Evolutionary conservation across 352 stramenopile genomes (phyloP), one percentile per base, ranked within the genome.

Genomic region (Globisporangium spiculum): DNA sequence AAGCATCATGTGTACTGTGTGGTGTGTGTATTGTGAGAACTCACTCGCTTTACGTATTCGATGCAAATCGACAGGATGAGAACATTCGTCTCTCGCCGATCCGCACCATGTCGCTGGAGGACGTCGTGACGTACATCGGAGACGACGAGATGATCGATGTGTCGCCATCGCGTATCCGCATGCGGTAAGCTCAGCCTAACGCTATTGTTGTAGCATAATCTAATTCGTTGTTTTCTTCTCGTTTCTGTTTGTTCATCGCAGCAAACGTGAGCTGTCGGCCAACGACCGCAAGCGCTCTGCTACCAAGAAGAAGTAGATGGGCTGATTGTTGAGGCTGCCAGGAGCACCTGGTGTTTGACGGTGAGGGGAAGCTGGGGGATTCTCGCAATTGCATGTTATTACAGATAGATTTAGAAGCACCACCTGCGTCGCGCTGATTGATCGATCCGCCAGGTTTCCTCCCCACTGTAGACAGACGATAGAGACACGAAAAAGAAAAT

Each of bases 131-230:
- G 5, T 99, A 99, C 78, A 93, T 99, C 72, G 86, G 83, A 59
- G 91, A 98, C 56, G 98, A 99, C 78, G 98, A 99, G 80, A 98
- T 99, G 76, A 97, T 99, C 66, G 98, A 99, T 75, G 92, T 99
- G 16, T 99, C 97, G 50, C 98, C 98, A 20, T 77, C 76, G 27
- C 96, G 84, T 71, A 97, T 99, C 55, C 89, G 98, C 64, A 94
- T 99, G 75, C 74, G 80, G 79, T 86, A 61, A 27, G 75, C 72
- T 56, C 32, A 9, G 4, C 46, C 4, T 8, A n/a, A 5, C 6
- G 12, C 12, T 46, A 46, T 46, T 46, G 38, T 18, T 12, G 38
- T 46, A 18, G 38, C 4, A 48, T 48, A 16, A 50, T 50, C 41
- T 50, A 9, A 50, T 16, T n/a, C 14, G 18, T n/a, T 50, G 16